A percentile compares a stretch with the other conserved stretches of the same genome.
Evolutionary conservation across 1,139 yeast species (phyloP).

Genomic region (Scheffersomyces cryptocercus): DNA sequence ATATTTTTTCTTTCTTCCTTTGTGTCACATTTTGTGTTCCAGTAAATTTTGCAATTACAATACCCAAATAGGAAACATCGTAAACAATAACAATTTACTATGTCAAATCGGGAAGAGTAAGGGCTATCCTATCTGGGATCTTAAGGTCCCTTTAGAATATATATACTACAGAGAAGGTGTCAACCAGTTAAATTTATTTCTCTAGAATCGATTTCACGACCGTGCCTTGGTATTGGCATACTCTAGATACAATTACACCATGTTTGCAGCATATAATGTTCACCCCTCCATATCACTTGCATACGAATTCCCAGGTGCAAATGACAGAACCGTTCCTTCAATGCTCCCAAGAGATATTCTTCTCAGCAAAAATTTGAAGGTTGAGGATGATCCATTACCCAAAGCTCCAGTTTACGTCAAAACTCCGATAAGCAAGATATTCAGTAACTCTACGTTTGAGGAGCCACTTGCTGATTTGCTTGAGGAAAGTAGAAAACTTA

Average conservation of each 20-base stretch:
- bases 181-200: no score
- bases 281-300: constrained; percentile 10
- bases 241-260: background rate
- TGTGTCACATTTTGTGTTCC: no score
- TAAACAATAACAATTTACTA: background rate
- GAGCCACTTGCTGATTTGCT: constrained; percentile 36
- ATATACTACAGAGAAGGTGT: no score
- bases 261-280: background rate
- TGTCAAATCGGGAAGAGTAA: no score
- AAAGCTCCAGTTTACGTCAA: constrained; percentile 10
- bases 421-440: constrained; percentile 15
- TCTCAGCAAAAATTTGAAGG: constrained; percentile 25
- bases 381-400: constrained; percentile 19
- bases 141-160: no score
- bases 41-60: background rate
- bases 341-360: constrained; percentile 18
- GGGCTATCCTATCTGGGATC: no score
- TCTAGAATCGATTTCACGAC: background rate
- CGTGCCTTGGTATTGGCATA: background rate
- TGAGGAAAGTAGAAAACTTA: constrained; percentile 18
- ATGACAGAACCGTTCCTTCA: background rate
- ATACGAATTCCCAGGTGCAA: constrained; percentile 22
- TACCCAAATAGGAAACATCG: background rate
- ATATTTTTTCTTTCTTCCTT: no score
- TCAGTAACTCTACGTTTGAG: constrained; percentile 6